phyloP scores from a whole-genome alignment of 169 alveolate genomes.

The Eimeria zaria region DNA sequence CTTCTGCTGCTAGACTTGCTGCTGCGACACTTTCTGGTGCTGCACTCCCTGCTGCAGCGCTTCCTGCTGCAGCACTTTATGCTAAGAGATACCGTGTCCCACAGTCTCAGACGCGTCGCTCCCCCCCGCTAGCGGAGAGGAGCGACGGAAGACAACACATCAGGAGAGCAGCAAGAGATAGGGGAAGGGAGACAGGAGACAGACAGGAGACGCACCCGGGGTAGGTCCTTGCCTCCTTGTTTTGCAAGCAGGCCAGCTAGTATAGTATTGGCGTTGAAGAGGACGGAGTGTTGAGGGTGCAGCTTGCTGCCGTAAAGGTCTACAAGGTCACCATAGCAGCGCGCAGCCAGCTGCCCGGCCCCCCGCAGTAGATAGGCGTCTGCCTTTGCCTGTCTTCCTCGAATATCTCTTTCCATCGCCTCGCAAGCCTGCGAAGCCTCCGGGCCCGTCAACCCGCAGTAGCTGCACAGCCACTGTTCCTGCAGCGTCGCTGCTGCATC shows the following conservation, averaged over 20 bases:
- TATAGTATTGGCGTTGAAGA: slow-evolving; percentile 91
- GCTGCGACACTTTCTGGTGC: no score
- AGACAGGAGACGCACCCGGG: slow-evolving; percentile 16
- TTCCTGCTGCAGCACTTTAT: no score
- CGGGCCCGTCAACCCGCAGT: slow-evolving; percentile 89
- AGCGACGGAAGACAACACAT: no score
- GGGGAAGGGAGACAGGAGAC: background rate
- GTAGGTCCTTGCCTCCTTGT: slow-evolving; percentile 89
- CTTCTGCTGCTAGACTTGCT: no score
- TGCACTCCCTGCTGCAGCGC: no score
- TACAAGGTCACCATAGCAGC: slow-evolving; percentile 87
- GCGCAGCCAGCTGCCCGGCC: slow-evolving; percentile 88
- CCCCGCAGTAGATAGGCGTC: slow-evolving; percentile 88
- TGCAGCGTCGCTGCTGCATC: background rate
- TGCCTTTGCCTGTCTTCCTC: slow-evolving; percentile 86
- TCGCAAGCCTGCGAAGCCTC: slow-evolving; percentile 83
- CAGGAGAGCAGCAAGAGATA: background rate
- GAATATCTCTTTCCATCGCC: slow-evolving; percentile 87
- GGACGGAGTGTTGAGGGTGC: slow-evolving; percentile 93
- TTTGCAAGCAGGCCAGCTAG: slow-evolving; percentile 92
- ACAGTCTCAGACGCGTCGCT: background rate
- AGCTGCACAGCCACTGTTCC: slow-evolving; percentile 90
- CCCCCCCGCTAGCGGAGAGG: background rate
- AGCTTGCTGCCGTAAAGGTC: slow-evolving; percentile 89
- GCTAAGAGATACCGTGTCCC: background rate